Evolutionary conservation across 768 basidiomycete species (phyloP).

Genomic region (Exsudoporus frostii): DNA sequence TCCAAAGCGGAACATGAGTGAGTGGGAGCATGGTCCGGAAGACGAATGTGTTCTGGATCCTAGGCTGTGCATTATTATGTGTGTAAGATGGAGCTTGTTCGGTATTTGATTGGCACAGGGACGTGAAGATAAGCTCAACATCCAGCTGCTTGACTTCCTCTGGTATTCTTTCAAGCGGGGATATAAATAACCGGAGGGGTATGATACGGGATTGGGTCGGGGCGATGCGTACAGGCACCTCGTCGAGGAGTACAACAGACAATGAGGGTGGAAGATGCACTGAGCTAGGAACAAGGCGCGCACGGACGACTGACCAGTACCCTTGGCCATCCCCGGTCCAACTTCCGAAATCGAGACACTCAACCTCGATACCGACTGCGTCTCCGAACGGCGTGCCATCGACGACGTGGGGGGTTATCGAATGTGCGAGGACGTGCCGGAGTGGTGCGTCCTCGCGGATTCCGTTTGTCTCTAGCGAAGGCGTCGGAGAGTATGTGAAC

Average conservation of each 20-base stretch:
- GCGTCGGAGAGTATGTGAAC: conserved; percentile 3
- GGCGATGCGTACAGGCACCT: conserved; percentile 39
- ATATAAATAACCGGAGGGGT: conserved; percentile 49
- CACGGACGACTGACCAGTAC: conserved; percentile 52
- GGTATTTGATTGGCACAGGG: background rate
- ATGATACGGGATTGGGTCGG: conserved; percentile 63
- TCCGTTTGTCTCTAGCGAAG: background rate
- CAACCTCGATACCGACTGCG: conserved; percentile 61
- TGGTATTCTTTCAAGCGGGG: conserved; percentile 28
- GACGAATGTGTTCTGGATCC: conserved; percentile 1
- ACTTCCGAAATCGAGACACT: conserved; percentile 35
- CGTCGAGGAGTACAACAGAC: conserved; percentile 15
- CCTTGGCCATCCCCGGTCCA: conserved; percentile 21
- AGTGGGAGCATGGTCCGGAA: conserved; percentile 43
- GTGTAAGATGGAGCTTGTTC: background rate
- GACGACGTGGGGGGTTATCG: conserved; percentile 65
- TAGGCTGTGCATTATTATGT: too few species aligned
- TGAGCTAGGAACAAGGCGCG: conserved; percentile 1
- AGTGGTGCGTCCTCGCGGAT: conserved; percentile 23
- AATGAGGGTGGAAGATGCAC: conserved; percentile 13
- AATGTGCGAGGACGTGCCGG: conserved; percentile 46
- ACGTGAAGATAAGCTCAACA: conserved; percentile 32
- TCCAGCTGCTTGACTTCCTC: conserved; percentile 34
- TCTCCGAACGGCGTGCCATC: conserved; percentile 74
- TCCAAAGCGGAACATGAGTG: conserved; percentile 45